Evolutionary conservation across 371 early-diverging fungal species (phyloP), one percentile per base, ranked within the genome.

Genomic region (Mucor velutinosus): DNA sequence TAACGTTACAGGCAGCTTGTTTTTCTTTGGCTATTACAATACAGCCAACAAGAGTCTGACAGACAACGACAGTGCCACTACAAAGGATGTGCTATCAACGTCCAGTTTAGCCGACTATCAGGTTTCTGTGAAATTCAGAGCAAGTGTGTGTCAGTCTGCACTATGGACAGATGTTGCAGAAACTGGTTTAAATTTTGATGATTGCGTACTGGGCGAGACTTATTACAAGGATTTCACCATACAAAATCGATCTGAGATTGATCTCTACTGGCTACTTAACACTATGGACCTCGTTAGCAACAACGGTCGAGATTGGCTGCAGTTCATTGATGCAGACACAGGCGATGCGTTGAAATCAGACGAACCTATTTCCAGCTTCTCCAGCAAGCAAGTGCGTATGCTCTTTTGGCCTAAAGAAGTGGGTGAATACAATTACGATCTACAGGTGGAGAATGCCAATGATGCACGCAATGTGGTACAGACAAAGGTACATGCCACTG

Each of bases 201-300:
- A 97, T 73, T 96, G 97, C 71, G 90, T 96, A 8, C 80, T 91
- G 15, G 96, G 96, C 15, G 91, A 89, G 33, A 89, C 90, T 7
- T 97, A 95, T 70, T 90, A 92, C 79, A 93, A 92, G 62, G 94
- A 94, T 63, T 94, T 98, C 68, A 90, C 92, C 0, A 86, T 98
- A 19, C 90, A 90, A 78, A 98, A 98, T 78, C 87, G 92, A 35
- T 95, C 96, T 11, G 95, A 93, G 64, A 95, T 97, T 53, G 94
- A 93, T 29, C 82, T 98, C 7, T 93, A 91, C 68, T 98, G 97
- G 97, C 69, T 84, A 37, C 70, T 95, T 29, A 94, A 91, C 70
- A 87, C 88, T 0, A 85, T 89, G 23, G 94, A 94, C 66, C 76
- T 91, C 1, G 12, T 35, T 7, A 35, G 37, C 37, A 35, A 35